Percentiles rank a stretch among this genome's conserved stretches.
Evolutionary conservation across 2,329 filamentous ascomycete genomes (phyloP).

Genomic region (Neurospora sp.): DNA sequence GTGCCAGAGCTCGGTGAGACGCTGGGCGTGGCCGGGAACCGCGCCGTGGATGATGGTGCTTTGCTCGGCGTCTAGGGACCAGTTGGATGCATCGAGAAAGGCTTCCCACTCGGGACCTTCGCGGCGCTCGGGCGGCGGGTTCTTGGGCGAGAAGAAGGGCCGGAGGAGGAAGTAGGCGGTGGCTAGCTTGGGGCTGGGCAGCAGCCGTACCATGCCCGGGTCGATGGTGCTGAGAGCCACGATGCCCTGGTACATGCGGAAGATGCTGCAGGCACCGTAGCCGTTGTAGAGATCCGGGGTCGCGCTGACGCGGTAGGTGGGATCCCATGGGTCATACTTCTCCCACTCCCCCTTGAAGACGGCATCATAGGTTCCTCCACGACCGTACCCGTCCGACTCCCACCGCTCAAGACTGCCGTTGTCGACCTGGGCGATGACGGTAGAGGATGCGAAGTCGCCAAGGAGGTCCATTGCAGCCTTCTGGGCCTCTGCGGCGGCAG

Average conservation of each 20-base stretch:
- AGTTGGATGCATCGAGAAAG: slow-evolving; percentile 39
- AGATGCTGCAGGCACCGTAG: slow-evolving; percentile 46
- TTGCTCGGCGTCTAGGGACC: slow-evolving; percentile 36
- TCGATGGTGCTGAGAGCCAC: slow-evolving; percentile 43
- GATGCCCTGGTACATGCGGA: slow-evolving; percentile 50
- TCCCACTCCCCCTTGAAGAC: slow-evolving; percentile 48
- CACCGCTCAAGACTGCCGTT: slow-evolving; percentile 63
- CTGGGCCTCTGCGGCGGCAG: slow-evolving; percentile 30
- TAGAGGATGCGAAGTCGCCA: slow-evolving; percentile 29
- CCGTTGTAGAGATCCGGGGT: slow-evolving; percentile 50
- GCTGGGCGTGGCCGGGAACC: slow-evolving; percentile 48
- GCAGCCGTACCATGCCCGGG: slow-evolving; percentile 36
- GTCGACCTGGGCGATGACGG: slow-evolving; percentile 57
- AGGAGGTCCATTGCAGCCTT: slow-evolving; percentile 28
- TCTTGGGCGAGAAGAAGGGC: slow-evolving; percentile 42
- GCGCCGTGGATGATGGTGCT: slow-evolving; percentile 49
- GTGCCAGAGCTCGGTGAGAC: slow-evolving; percentile 48
- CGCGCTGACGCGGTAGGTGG: slow-evolving; percentile 40
- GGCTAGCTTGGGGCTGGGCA: slow-evolving; percentile 38
- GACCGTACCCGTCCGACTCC: slow-evolving; percentile 59
- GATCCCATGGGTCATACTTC: slow-evolving; percentile 46
- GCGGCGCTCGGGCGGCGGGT: slow-evolving; percentile 29
- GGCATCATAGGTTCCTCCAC: slow-evolving; percentile 43
- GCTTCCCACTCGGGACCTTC: slow-evolving; percentile 36
- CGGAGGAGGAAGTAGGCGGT: slow-evolving; percentile 39